A percentile compares a stretch with the other conserved stretches of the same genome.
Conservation (phyloP, 2,329 filamentous ascomycete species). For the Magnaporthales sp. region DNA sequence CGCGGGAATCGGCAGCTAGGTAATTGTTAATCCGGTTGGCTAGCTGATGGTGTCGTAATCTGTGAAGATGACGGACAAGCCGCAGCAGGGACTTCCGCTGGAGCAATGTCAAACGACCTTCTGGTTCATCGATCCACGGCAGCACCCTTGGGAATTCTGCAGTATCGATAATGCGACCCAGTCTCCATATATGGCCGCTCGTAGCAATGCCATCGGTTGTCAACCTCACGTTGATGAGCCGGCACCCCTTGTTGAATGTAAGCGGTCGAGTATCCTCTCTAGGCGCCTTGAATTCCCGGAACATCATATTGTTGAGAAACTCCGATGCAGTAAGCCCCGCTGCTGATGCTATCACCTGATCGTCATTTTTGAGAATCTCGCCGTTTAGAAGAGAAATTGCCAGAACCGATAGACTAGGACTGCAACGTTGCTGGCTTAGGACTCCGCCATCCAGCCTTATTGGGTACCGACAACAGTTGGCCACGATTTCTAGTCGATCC, state of each 20-base stretch:
- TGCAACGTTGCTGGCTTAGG: constrained; percentile 11
- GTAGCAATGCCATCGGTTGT: constrained; percentile 12
- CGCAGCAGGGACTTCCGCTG: constrained; percentile 11
- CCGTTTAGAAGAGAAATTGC: constrained; percentile 21
- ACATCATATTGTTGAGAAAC: constrained; percentile 11
- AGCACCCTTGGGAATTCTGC: constrained; percentile 8
- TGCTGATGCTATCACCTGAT: not conserved
- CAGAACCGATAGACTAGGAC: constrained; percentile 17
- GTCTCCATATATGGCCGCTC: constrained; percentile 17
- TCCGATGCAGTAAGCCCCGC: constrained; percentile 6
- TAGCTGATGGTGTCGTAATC: constrained; percentile 1
- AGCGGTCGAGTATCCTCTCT: constrained; percentile 7
- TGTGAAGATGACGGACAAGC: not conserved
- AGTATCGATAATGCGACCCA: constrained; percentile 12
- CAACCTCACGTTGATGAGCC: constrained; percentile 13
- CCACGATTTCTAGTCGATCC: constrained; percentile 7
- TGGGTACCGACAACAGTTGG: constrained; percentile 24
- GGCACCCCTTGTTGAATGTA: constrained; percentile 19
- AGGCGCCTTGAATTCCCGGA: constrained; percentile 13
- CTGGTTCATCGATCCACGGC: constrained; percentile 8
- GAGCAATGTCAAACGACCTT: constrained; percentile 8
- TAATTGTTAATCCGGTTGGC: constrained; percentile 7
- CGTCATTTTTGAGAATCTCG: constrained; percentile 22
- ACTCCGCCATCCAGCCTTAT: constrained; percentile 13
- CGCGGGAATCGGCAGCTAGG: not conserved